Conservation (phyloP, 257 asterid species). For the Petrea volubilis region DNA sequence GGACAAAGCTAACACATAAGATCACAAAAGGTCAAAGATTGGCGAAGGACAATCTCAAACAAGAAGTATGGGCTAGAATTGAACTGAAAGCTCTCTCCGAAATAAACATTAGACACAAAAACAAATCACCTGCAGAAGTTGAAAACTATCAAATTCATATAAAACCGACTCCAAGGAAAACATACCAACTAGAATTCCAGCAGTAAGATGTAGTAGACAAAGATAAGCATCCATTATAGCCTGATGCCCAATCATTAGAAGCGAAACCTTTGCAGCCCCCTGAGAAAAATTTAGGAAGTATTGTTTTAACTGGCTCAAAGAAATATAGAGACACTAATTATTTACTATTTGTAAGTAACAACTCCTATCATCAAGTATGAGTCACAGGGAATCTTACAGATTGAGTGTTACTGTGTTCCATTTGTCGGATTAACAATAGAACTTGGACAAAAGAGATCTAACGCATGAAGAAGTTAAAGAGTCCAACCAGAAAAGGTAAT, state of each 20-base stretch:
- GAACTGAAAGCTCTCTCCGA: not conserved
- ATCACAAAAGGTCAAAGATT: not conserved
- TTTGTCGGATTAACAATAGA: slow-evolving; percentile 87
- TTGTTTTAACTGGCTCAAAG: slow-evolving; percentile 5
- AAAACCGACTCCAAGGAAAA: slow-evolving; percentile 10
- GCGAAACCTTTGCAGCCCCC: slow-evolving; percentile 99
- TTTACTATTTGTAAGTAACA: not conserved
- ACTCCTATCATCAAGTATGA: not conserved
- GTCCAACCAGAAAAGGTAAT: slow-evolving; percentile 37
- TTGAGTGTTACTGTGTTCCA: slow-evolving; percentile 97
- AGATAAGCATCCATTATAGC: slow-evolving; percentile 98
- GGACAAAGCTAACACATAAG: not conserved
- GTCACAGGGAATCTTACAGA: slow-evolving; percentile 55
- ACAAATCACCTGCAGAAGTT: not conserved
- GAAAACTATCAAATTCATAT: not conserved
- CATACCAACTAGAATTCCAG: slow-evolving; percentile 96
- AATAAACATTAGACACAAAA: not conserved
- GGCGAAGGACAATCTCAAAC: not conserved
- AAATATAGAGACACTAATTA: not conserved
- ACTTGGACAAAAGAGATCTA: slow-evolving; percentile 95
- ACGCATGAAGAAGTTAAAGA: slow-evolving; percentile 45
- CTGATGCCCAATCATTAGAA: slow-evolving; percentile 93
- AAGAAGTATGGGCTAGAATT: not conserved
- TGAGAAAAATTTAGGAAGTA: slow-evolving; percentile 25
- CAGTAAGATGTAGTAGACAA: slow-evolving; percentile 98